Evolutionary conservation across 352 stramenopile genomes (phyloP), one percentile per base, ranked within the genome.

Genomic region (Phytophthora sansomeana): DNA sequence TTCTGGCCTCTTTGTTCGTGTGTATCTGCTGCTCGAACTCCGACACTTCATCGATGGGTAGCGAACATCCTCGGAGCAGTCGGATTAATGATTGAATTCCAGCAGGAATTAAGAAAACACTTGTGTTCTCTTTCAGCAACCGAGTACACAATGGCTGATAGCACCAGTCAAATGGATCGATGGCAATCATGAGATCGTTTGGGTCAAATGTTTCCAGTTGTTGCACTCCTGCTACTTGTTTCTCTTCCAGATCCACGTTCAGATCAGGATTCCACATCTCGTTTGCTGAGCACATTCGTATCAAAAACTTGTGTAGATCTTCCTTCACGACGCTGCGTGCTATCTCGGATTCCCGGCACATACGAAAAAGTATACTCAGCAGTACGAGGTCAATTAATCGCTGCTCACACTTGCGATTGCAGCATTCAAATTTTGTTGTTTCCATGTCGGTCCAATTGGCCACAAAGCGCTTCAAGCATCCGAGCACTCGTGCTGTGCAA

Each of bases 111-210:
- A 86, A 57, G 46, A 82, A 87, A 0, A 62, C 58, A 6, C 63
- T 28, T 4, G 10, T 55, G 4, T 73, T 44, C 26, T 80, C 64
- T 47, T 66, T 52, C 9, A 51, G 16, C 53, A 79, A 60, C 14
- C 33, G 48, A 41, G 26, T 59, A 16, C 67, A 87, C 16, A 78
- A 48, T 17, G 74, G 39, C 14, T 77, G 61, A 32, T 73, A 82
- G 41, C 72, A 78, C 83, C 83, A 92, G 57, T 92, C 75, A 21
- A 91, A 90, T 5, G 81, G 72, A 38, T 91, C 83, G 5, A 92
- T 54, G 0, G 62, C 42, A 9, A 89, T 46, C 38, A 86, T 51
- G 5, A 83, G 30, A 35, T 92, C 83, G 1, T 61, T 24, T 7
- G 69, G 58, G 16, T 90, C 72, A 41, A 73, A 58, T 46, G 26